Percentiles rank a stretch among this genome's conserved stretches.
phyloP scores from a whole-genome alignment of 257 asterid genomes.

The Nicotiana tabacum region DNA sequence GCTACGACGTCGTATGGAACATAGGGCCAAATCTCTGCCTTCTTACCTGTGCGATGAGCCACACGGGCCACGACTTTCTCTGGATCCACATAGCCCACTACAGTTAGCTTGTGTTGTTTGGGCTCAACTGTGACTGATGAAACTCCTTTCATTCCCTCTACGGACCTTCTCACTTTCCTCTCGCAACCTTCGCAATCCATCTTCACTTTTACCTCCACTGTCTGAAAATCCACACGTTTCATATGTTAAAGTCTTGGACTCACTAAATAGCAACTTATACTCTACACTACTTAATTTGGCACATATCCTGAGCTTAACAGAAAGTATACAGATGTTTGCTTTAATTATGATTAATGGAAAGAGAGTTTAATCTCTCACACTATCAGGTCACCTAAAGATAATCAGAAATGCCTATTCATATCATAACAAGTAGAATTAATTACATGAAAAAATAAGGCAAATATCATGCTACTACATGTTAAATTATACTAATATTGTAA shows the following conservation, averaged over 20 bases:
- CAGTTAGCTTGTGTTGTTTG: constrained; percentile 85
- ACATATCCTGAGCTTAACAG: neutral
- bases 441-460: too few relatives aligned
- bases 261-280: neutral
- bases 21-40: constrained; percentile 95
- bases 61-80: constrained; percentile 81
- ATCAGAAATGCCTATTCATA: too few relatives aligned
- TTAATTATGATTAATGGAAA: neutral
- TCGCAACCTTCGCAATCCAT: constrained; percentile 97
- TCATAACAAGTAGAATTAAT: too few relatives aligned
- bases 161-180: constrained; percentile 74
- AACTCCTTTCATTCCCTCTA: constrained; percentile 97
- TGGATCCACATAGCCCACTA: constrained; percentile 79
- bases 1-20: constrained; percentile 89
- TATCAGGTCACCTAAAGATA: too few relatives aligned
- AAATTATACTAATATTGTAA: too few relatives aligned
- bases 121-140: constrained; percentile 59
- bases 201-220: constrained; percentile 89
- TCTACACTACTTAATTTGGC: neutral
- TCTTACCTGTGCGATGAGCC: constrained; percentile 87
- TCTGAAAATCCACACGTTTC: constrained; percentile 28
- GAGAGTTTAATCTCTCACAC: neutral
- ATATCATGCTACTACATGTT: too few relatives aligned
- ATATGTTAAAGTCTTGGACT: too few relatives aligned
- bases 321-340: neutral